Base-by-base conservation (phyloP, 2,329 filamentous ascomycete genomes). In the Aspergillus sp. region DNA sequence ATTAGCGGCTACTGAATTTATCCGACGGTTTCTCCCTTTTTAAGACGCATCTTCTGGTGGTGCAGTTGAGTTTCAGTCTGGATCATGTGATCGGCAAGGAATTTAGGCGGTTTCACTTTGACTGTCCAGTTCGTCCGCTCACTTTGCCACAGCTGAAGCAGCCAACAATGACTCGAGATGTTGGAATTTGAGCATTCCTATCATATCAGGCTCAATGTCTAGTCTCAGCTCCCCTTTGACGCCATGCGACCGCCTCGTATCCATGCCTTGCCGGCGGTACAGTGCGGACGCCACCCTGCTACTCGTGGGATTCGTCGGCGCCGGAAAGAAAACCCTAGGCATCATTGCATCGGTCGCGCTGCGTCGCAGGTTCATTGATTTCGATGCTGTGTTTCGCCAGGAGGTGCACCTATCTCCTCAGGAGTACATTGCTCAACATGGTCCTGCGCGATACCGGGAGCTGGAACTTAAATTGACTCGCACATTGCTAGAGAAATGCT, bases 271-370 rank as follows among this genome's bases (percentile, higher is more conserved):
- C 8, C 65, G 61, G 15, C 54, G 54, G 19, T 67, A 66, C 58
- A 21, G 49, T 39, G 19, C 58, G 27, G 59, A 66, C 53, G 64
- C 63, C n/a, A 66, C 62, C 2, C 84, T 92, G 58, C 81, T 91
- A n/a, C 80, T 92, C 8, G 82, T 89, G 13, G 89, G 89, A 3
- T 84, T 90, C 57, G 84, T 87, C 17, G 89, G 89, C 6, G 84
- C 88, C 19, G 89, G 89, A 21, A 91, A 91, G 73, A 88, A 87
- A 3, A 90, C 87, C 0, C 78, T 92, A 8, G 89, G 87, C 11
- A 83, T 92, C 51, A 90, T 92, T 61, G 88, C 88, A 7, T 88
- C 88, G 0, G 86, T 86, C 5, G 87, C 88, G 51, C 85, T 90
- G 73, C 84, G 84, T 57, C 81, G 88, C 27, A 32, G 50, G 5